A percentile compares a stretch with the other conserved stretches of the same genome.
Conservation (phyloP, 2,329 filamentous ascomycete species). For the Aspergillus sp. region DNA sequence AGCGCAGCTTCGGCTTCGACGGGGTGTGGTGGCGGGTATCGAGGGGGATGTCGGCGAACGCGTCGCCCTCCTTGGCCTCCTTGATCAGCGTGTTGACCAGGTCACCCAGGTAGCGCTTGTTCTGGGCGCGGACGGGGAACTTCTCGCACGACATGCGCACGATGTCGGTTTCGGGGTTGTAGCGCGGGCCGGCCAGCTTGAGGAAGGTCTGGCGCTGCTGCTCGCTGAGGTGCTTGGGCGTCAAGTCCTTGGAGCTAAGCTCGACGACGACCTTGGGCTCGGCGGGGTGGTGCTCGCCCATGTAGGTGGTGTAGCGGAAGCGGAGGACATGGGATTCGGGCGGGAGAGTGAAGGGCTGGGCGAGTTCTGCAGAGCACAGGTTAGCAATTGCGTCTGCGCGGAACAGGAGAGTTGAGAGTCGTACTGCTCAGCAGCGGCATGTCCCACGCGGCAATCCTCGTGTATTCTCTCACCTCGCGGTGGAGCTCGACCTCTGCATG, state of each 20-base stretch:
- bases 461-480: conserved; percentile 80
- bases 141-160: conserved; percentile 87
- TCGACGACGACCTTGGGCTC: conserved; percentile 91
- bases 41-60: conserved; percentile 79
- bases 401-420: conserved; percentile 32
- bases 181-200: conserved; percentile 77
- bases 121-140: conserved; percentile 82
- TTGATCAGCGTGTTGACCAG: conserved; percentile 62
- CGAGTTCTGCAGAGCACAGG: conserved; percentile 52
- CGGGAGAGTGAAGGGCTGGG: conserved; percentile 70
- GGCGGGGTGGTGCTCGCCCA: conserved; percentile 87
- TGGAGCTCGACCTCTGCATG: conserved; percentile 84
- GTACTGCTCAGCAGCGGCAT: conserved; percentile 82
- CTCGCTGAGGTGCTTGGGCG: conserved; percentile 49
- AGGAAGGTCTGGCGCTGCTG: conserved; percentile 69
- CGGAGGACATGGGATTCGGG: conserved; percentile 59
- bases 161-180: conserved; percentile 72
- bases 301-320: conserved; percentile 94
- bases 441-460: conserved; percentile 83
- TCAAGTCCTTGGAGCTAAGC: conserved; percentile 65
- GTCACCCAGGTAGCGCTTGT: conserved; percentile 88
- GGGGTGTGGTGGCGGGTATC: conserved; percentile 76
- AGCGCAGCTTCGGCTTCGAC: conserved; percentile 53
- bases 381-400: conserved; percentile 8
- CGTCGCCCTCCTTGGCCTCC: conserved; percentile 72